Conservation (phyloP, 2,329 filamentous ascomycete genomes). For the Trichophyton rubrum region DNA sequence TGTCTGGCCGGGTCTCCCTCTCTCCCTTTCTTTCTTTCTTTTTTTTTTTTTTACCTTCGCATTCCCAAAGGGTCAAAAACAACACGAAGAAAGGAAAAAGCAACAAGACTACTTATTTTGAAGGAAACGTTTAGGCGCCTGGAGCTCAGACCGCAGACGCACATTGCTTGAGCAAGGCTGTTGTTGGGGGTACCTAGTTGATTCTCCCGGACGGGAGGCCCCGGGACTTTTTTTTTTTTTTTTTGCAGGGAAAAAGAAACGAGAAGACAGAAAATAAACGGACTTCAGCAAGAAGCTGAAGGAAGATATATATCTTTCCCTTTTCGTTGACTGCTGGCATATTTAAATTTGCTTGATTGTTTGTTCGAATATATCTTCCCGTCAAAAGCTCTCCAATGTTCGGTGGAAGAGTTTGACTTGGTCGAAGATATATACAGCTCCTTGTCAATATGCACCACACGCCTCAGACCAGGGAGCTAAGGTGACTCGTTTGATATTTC, state of each 20-base stretch:
- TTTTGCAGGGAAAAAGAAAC: background rate
- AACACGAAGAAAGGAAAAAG: background rate
- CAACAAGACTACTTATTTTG: background rate
- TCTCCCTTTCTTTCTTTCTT: too few species aligned
- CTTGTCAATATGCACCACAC: background rate
- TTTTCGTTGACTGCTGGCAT: background rate
- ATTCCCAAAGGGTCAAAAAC: background rate
- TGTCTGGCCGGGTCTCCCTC: background rate
- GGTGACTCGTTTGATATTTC: background rate
- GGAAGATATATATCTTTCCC: background rate
- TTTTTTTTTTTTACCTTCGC: too few species aligned
- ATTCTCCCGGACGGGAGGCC: constrained; percentile 1
- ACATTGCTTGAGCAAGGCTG: background rate
- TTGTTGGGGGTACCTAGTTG: background rate
- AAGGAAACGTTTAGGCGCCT: background rate
- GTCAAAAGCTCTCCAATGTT: background rate
- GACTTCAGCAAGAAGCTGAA: background rate
- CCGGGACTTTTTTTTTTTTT: background rate
- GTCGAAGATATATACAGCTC: background rate
- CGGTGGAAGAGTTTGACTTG: constrained; percentile 1
- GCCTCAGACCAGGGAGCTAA: background rate
- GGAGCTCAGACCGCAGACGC: background rate
- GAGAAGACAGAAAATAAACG: background rate
- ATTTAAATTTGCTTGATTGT: background rate
- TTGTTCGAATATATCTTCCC: background rate